Conservation (phyloP, 495 filamentous ascomycete species). For the Amniculicola lignicola region DNA sequence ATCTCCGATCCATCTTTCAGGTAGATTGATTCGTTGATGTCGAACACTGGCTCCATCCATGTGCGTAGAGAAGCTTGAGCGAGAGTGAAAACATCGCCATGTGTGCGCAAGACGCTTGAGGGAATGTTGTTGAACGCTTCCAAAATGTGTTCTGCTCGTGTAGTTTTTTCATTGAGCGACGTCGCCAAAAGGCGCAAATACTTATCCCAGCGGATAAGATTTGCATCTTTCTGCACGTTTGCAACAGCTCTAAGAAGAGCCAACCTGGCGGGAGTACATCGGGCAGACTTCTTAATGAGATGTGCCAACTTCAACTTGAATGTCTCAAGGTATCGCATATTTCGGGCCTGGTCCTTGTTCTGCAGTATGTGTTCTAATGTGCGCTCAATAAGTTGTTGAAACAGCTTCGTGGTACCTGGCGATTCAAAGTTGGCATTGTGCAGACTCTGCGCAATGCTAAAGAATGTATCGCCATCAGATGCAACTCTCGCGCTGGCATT, state of each 20-base stretch:
- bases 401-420: neutral
- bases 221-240: conserved; percentile 1
- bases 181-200: conserved; percentile 1
- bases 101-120: neutral
- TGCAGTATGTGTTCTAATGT: conserved; percentile 12
- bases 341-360: conserved; percentile 23
- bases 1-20: neutral
- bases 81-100: neutral
- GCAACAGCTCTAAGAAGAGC: conserved; percentile 14
- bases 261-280: conserved; percentile 5
- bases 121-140: conserved; percentile 23
- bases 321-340: conserved; percentile 8
- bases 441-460: conserved; percentile 9
- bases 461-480: conserved; percentile 2
- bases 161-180: neutral
- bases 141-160: neutral
- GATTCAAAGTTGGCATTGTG: conserved; percentile 9
- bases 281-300: neutral
- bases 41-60: neutral
- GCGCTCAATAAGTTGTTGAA: conserved; percentile 7
- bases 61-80: neutral
- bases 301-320: conserved; percentile 1
- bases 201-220: neutral
- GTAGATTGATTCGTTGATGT: neutral
- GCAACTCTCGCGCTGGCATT: conserved; percentile 30